Percentiles rank a stretch among this genome's conserved stretches.
Evolutionary conservation across 306 rosid species (phyloP).

Genomic region (Pterocarpus macrocarpus): DNA sequence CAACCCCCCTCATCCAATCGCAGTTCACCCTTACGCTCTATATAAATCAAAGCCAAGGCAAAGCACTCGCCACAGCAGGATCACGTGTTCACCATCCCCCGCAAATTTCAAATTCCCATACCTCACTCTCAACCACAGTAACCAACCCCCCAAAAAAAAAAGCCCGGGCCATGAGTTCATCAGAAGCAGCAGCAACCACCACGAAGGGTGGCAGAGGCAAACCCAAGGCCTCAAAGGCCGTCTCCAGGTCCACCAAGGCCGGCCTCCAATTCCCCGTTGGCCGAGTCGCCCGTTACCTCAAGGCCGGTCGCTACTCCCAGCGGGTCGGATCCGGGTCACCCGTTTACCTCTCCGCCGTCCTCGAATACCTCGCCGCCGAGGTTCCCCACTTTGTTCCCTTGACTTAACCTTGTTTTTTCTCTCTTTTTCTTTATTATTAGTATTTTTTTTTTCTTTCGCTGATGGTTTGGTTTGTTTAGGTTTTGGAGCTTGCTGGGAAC

Average conservation of each 20-base stretch:
- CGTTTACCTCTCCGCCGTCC: constrained; percentile 87
- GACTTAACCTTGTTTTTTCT: neutral
- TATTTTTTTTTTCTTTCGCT: neutral
- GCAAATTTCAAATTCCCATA: neutral
- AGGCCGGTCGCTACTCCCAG: constrained; percentile 73
- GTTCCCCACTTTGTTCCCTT: neutral
- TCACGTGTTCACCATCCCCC: too few species aligned
- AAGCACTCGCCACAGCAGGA: accelerated
- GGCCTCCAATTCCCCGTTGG: constrained; percentile 97
- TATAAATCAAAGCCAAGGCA: neutral
- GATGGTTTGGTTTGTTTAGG: constrained; percentile 40
- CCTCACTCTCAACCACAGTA: neutral
- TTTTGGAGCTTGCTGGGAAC: constrained; percentile 70
- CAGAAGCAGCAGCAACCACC: constrained; percentile 29
- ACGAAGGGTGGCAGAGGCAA: constrained; percentile 74
- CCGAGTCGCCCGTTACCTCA: constrained; percentile 81
- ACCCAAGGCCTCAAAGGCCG: constrained; percentile 63
- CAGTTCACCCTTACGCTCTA: neutral
- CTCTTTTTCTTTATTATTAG: neutral
- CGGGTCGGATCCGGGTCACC: constrained; percentile 88
- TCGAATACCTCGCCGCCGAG: constrained; percentile 92
- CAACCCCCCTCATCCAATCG: constrained; percentile 47
- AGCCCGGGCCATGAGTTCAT: constrained; percentile 49
- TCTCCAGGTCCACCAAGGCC: constrained; percentile 74
- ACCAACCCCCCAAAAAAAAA: too few species aligned